Conservation (phyloP, 1,284 basidiomycete genomes). For the Neolentinus lepideus region DNA sequence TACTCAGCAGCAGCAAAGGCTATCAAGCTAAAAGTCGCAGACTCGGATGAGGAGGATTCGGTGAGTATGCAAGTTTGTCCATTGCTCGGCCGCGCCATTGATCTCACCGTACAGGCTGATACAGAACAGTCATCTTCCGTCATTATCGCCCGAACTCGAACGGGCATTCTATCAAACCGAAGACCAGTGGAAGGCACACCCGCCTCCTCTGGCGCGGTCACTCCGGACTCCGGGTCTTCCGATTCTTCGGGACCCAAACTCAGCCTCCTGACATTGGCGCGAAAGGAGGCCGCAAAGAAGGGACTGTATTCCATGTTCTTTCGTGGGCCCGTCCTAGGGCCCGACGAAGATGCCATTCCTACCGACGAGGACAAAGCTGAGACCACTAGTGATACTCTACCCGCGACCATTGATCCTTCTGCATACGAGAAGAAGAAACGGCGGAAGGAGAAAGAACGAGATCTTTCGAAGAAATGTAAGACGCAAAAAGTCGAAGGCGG, state of each 20-base stretch:
- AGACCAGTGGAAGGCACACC: conserved; percentile 48
- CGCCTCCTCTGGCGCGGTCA: conserved; percentile 38
- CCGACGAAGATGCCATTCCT: conserved; percentile 25
- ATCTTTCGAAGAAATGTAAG: conserved; percentile 18
- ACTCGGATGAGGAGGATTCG: conserved; percentile 42
- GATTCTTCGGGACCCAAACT: conserved; percentile 27
- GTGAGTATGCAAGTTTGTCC: conserved; percentile 15
- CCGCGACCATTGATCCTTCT: background rate
- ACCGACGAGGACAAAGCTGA: conserved; percentile 6
- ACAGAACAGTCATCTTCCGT: conserved; percentile 17
- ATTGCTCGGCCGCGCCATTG: conserved; percentile 5
- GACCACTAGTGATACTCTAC: conserved; percentile 1
- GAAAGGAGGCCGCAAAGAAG: conserved; percentile 70
- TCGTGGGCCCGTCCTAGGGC: conserved; percentile 59
- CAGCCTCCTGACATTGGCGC: conserved; percentile 58
- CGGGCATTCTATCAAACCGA: conserved; percentile 72
- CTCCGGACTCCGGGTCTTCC: conserved; percentile 29
- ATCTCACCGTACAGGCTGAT: conserved; percentile 13
- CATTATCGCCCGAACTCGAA: conserved; percentile 51
- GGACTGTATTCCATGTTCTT: conserved; percentile 78
- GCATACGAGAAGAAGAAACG: conserved; percentile 11
- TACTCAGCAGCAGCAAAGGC: conserved; percentile 73
- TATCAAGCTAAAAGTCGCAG: conserved; percentile 61
- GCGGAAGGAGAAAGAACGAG: conserved; percentile 3
- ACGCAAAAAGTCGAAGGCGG: conserved; percentile 16